phyloP scores from a whole-genome alignment of 306 rosid genomes.

The Clitoria ternatea region DNA sequence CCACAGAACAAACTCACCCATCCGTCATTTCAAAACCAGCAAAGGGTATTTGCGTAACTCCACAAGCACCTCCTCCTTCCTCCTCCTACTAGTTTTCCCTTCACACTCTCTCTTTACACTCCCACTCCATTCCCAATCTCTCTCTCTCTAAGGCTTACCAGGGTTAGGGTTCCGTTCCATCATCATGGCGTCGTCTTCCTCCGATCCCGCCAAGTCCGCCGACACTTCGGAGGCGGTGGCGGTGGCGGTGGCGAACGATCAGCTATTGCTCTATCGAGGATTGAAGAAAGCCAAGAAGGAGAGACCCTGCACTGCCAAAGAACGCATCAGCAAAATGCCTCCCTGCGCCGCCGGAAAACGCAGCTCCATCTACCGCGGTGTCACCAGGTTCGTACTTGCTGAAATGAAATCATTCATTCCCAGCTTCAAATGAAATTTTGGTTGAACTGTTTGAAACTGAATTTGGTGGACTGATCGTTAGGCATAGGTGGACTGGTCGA shows the following conservation, averaged over 20 bases:
- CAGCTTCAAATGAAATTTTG: neutral
- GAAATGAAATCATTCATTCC: neutral
- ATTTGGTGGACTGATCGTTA: conserved; percentile 31
- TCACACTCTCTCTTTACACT: neutral
- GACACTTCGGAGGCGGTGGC: conserved; percentile 35
- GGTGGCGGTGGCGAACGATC: conserved; percentile 55
- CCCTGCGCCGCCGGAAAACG: conserved; percentile 98
- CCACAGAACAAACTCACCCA: neutral
- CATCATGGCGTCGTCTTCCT: conserved; percentile 89
- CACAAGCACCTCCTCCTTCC: neutral
- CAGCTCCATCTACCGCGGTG: conserved; percentile 97
- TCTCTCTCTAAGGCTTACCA: conserved; percentile 10
- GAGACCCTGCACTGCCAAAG: conserved; percentile 95
- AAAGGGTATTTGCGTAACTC: conserved; percentile 46
- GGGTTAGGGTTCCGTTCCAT: conserved; percentile 40
- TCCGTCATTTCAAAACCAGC: conserved; percentile 17
- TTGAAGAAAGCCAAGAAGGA: conserved; percentile 91
- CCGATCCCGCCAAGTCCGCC: conserved; percentile 65
- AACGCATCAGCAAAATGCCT: conserved; percentile 97
- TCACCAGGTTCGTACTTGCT: conserved; percentile 58
- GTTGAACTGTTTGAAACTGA: neutral
- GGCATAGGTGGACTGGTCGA: conserved; percentile 99
- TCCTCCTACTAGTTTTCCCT: conserved; percentile 31
- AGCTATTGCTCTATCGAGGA: conserved; percentile 70
- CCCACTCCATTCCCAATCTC: conserved; percentile 22